A percentile compares a stretch with the other conserved stretches of the same genome.
Evolutionary conservation across 148 eudicot genomes (phyloP).

Genomic region (Fallopia convolvulus): DNA sequence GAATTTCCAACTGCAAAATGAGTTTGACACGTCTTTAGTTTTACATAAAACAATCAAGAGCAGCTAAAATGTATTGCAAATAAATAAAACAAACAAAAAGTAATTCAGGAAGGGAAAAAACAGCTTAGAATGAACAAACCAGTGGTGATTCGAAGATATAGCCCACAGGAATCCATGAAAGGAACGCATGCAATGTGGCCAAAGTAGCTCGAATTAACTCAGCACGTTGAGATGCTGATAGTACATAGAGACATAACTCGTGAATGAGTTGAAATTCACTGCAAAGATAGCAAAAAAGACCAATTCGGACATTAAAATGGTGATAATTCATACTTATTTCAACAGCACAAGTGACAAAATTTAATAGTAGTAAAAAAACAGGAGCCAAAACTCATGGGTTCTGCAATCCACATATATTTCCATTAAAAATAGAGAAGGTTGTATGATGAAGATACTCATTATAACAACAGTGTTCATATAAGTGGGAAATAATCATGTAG

Average conservation of each 20-base stretch:
- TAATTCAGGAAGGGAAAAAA: neutral
- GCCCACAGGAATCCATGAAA: conserved; percentile 98
- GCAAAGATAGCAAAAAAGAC: conserved; percentile 20
- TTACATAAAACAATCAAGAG: neutral
- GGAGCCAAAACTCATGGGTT: neutral
- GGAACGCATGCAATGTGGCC: conserved; percentile 90
- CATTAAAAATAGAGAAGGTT: neutral
- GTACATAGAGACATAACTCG: conserved; percentile 90
- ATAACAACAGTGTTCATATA: neutral
- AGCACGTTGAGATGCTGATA: conserved; percentile 87
- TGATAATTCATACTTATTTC: neutral
- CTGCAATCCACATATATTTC: neutral
- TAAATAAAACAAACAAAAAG: neutral
- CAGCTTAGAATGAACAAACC: conserved; percentile 40
- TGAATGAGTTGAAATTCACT: conserved; percentile 98
- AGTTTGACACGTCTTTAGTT: neutral
- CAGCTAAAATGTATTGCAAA: neutral
- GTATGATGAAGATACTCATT: neutral
- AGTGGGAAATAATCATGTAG: neutral
- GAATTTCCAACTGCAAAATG: conserved; percentile 67
- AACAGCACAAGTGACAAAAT: neutral
- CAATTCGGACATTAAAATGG: neutral
- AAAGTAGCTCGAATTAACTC: conserved; percentile 90
- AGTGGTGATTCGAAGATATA: conserved; percentile 96
- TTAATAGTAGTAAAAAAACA: neutral